A percentile compares a stretch with the other conserved stretches of the same genome.
These are phyloP conservation scores for Scheffersomyces stambukii DNA, from an alignment of 1,139 yeast species.

Conservation along the genomic window DNA sequence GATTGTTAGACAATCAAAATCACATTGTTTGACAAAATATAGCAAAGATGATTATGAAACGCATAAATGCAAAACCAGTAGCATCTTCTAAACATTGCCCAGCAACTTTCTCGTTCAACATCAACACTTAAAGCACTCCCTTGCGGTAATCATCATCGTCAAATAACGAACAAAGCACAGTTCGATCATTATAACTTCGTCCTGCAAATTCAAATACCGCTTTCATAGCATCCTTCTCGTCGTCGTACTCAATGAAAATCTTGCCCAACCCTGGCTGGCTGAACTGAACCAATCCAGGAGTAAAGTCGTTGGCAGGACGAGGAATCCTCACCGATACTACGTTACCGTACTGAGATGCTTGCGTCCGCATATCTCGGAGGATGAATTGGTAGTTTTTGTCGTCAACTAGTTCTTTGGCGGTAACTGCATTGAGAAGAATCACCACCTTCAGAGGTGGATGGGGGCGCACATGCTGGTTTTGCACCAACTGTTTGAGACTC, in stretches of 20 bases:
- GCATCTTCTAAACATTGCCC: not conserved
- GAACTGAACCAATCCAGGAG: slow-evolving; percentile 42
- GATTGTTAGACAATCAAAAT: too few relatives aligned
- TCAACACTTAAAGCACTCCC: slow-evolving; percentile 20
- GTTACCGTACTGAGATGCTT: slow-evolving; percentile 50
- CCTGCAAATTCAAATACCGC: slow-evolving; percentile 71
- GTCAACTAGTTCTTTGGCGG: slow-evolving; percentile 59
- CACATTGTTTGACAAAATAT: too few relatives aligned
- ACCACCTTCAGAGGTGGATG: slow-evolving; percentile 53
- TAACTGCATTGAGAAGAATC: slow-evolving; percentile 61
- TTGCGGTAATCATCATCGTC: slow-evolving; percentile 53
- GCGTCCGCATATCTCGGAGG: slow-evolving; percentile 48
- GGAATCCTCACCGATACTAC: slow-evolving; percentile 62
- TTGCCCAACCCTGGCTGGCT: slow-evolving; percentile 65
- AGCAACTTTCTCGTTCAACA: too few relatives aligned
- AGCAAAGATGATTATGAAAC: too few relatives aligned
- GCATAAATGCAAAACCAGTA: too few relatives aligned
- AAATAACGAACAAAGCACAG: slow-evolving; percentile 62
- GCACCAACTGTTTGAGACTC: slow-evolving; percentile 28
- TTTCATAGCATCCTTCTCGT: slow-evolving; percentile 45
- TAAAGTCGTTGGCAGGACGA: slow-evolving; percentile 51
- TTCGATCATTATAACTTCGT: slow-evolving; percentile 61
- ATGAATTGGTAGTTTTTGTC: slow-evolving; percentile 48
- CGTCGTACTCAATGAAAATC: slow-evolving; percentile 62
- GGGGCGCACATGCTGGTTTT: slow-evolving; percentile 29